Conservation (phyloP, 2,329 filamentous ascomycete species). For the Capronia coronata region DNA sequence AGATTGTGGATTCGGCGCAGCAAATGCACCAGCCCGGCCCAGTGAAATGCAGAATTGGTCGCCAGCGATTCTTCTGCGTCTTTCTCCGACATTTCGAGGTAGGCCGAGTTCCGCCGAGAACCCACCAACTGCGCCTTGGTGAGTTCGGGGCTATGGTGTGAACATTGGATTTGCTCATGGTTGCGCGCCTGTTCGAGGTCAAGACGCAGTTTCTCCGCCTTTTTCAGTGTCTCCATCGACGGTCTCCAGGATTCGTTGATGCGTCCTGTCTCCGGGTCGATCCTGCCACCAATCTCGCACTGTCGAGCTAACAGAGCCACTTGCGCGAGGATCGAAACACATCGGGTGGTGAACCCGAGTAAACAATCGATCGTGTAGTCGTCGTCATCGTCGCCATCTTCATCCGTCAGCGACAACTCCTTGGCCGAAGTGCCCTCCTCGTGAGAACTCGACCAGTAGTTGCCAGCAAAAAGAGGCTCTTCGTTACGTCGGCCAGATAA, state of each 20-base stretch:
- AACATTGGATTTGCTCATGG: conserved; percentile 35
- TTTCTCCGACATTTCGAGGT: conserved; percentile 49
- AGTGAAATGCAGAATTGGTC: conserved; percentile 73
- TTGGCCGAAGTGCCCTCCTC: conserved; percentile 28
- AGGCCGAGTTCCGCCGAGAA: conserved; percentile 30
- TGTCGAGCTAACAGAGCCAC: conserved; percentile 64
- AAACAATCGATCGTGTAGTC: conserved; percentile 72
- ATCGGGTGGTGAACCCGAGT: conserved; percentile 68
- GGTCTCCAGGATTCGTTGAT: conserved; percentile 55
- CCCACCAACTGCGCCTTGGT: conserved; percentile 24
- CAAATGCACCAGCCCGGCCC: conserved; percentile 69
- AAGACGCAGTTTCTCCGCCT: conserved; percentile 54
- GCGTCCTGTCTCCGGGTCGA: conserved; percentile 47
- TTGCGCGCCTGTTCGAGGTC: conserved; percentile 54
- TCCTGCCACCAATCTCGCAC: conserved; percentile 58
- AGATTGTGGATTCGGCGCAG: conserved; percentile 65
- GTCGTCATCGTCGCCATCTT: conserved; percentile 50
- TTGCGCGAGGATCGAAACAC: conserved; percentile 62
- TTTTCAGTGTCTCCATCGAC: conserved; percentile 45
- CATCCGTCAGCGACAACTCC: conserved; percentile 34
- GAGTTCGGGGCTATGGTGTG: conserved; percentile 34
- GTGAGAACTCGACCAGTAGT: conserved; percentile 41
- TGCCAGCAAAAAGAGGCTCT: conserved; percentile 46
- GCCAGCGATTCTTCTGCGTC: conserved; percentile 61
- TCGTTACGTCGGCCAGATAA: conserved; percentile 55